A percentile compares a stretch with the other conserved stretches of the same genome.
Conservation (phyloP, 2,329 filamentous ascomycete species). For the Pyrenophora graminea region DNA sequence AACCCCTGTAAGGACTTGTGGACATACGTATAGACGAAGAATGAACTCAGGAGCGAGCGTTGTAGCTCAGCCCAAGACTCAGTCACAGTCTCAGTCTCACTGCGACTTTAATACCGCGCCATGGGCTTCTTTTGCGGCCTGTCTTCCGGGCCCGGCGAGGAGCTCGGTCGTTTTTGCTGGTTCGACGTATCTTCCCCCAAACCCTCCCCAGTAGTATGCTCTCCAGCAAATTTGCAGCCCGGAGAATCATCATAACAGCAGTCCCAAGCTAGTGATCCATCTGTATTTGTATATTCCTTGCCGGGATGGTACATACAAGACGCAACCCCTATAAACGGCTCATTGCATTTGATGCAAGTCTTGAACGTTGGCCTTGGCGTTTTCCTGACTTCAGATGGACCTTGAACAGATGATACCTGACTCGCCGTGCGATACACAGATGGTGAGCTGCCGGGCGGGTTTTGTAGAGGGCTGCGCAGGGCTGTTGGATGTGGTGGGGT, state of each 20-base stretch:
- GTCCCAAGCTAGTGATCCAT: conserved; percentile 4
- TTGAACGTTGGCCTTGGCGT: not conserved
- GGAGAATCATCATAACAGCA: conserved; percentile 17
- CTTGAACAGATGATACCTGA: not conserved
- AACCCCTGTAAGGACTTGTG: too few relatives aligned
- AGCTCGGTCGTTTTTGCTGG: conserved; percentile 4
- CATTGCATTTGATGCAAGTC: conserved; percentile 21
- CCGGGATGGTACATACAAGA: conserved; percentile 28
- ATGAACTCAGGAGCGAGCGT: too few relatives aligned
- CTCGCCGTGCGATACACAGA: not conserved
- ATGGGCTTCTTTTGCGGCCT: conserved; percentile 1
- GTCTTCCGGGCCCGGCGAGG: conserved; percentile 1
- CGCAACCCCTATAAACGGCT: conserved; percentile 8
- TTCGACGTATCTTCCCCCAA: not conserved
- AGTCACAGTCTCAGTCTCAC: not conserved
- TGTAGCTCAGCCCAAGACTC: not conserved
- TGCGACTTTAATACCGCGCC: not conserved
- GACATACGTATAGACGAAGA: too few relatives aligned
- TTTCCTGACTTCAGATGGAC: not conserved
- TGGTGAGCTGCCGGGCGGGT: not conserved
- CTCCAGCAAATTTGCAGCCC: conserved; percentile 17
- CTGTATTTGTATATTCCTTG: not conserved
- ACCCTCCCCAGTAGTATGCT: conserved; percentile 6
- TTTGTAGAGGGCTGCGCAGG: not conserved
- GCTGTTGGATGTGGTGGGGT: not conserved